These are phyloP conservation scores for Lodderomyces orthopsilosis DNA, from an alignment of 1,139 yeast species.

Conservation along the genomic window DNA sequence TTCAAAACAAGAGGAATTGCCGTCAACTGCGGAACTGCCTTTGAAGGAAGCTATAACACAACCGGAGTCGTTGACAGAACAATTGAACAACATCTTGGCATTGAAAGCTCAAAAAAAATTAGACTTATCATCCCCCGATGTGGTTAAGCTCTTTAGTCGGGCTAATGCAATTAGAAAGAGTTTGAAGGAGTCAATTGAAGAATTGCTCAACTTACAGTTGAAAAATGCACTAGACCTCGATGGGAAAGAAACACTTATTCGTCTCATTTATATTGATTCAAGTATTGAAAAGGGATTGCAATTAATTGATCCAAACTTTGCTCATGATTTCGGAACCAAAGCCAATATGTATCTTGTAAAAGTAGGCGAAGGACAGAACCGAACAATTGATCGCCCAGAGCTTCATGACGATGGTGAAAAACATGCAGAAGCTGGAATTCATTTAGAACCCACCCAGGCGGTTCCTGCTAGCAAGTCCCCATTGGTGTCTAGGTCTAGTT, in stretches of 20 bases:
- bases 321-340: slow-evolving; percentile 18
- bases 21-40: slow-evolving; percentile 1
- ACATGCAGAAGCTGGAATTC: not conserved
- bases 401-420: slow-evolving; percentile 5
- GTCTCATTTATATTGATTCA: slow-evolving; percentile 66
- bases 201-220: slow-evolving; percentile 54
- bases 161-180: slow-evolving; percentile 44
- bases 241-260: slow-evolving; percentile 70
- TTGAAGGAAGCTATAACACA: slow-evolving; percentile 4
- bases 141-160: slow-evolving; percentile 40
- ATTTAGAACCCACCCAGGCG: slow-evolving; percentile 5
- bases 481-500: slow-evolving; percentile 32
- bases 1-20: slow-evolving; percentile 13
- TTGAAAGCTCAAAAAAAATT: slow-evolving; percentile 28
- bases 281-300: slow-evolving; percentile 65
- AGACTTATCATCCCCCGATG: slow-evolving; percentile 29
- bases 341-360: slow-evolving; percentile 12
- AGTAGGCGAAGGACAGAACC: slow-evolving; percentile 15
- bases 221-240: slow-evolving; percentile 54
- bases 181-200: slow-evolving; percentile 53
- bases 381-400: slow-evolving; percentile 3
- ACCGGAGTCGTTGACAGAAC: slow-evolving; percentile 31
- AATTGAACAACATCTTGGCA: slow-evolving; percentile 32
- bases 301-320: slow-evolving; percentile 43
- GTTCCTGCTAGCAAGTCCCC: slow-evolving; percentile 24